Base-by-base conservation (phyloP, 1,284 basidiomycete genomes). In the Volvariella volvacea region DNA sequence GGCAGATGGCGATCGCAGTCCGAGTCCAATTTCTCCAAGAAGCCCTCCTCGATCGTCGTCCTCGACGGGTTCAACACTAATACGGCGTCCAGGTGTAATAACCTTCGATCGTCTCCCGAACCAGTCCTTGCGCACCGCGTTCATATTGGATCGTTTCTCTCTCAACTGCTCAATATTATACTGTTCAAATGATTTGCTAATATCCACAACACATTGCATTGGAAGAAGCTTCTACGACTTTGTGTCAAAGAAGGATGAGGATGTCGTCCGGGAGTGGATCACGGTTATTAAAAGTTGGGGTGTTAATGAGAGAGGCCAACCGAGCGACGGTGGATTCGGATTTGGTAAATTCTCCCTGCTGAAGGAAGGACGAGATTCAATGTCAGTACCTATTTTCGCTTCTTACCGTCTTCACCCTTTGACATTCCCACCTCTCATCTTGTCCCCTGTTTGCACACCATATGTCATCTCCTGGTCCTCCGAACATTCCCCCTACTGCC, bases 311-410 rank as follows among this genome's bases (percentile, higher is more conserved):
- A 72, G 76, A 4, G 86, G 85, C 0, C 80, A 83, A 58, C 85
- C 85, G 16, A 83, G 80, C 56, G 83, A 87, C 51, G 85, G 85
- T 22, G 85, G 86, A 0, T 88, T 88, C 56, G 85, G 83, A 10
- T 88, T 83, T 61, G 83, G 83, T 9, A 76, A 73, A 53, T 88
- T 88, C 53, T 63, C 59, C 28, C 54, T 86, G 2, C 59, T 71
- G 46, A 62, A 70, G 1, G 65, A 68, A 41, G 82, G 81, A 0
- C 64, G 85, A 49, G 78, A 84, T 55, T 78, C 78, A 0, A 69
- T 70, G 82, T 77, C 49, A 48, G 63, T 54, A 55, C 55, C 25
- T 17, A 36, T 40, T 38, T 39, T 42, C n/a, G 43, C 39, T 41
- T 43, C 43, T 36, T 36, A n/a, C n/a, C n/a, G 14, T 36, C 34